Evolutionary conservation across 768 basidiomycete species (phyloP), one percentile per base, ranked within the genome.

Genomic region (Xanthoconium purpureum): DNA sequence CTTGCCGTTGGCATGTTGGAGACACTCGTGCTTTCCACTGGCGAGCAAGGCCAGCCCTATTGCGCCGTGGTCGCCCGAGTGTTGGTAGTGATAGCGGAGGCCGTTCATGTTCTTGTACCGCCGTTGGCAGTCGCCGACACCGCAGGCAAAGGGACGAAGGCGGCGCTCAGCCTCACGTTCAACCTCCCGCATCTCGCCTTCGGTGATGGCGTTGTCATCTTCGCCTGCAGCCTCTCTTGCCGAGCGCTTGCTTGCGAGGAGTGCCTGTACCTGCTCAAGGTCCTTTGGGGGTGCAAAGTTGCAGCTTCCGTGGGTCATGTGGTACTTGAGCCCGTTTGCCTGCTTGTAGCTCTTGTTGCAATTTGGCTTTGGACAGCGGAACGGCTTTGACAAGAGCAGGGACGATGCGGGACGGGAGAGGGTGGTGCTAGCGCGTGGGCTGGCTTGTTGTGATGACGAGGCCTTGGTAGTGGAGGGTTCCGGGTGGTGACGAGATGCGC

Each of bases 31-130:
- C 61, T 84, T 77, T 4, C 90, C 89, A 50, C 82, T 83, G 5
- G 91, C 91, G 43, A 98, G 80, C 64, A 97, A 75, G 43, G 86
- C 84, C 0, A 98, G 78, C 6, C 97, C 97, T 40, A 92, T 80
- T 7, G 89, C 88, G 5, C 96, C 96, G 71, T 98, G 97, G 42
- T 94, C 93, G 12, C 95, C 96, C 20, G 89, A 89, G 73, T 98
- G 96, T 72, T 94, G 90, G 69, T 98, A 98, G 73, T 98, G 96
- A 60, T 98, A 98, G 66, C 91, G 75, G 59, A 98, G 75, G 0
- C 96, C 96, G 71, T 98, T 98, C 94, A 98, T 96, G 69, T 99
- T 98, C 82, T 98, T 94, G 77, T 98, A 98, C 67, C 95, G 73
- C 67, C 95, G 82, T 69, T 82, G 80, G 64, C 90, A 91, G 61